phyloP scores from a whole-genome alignment of 306 rosid species.

The Ammopiptanthus mongolicus region DNA sequence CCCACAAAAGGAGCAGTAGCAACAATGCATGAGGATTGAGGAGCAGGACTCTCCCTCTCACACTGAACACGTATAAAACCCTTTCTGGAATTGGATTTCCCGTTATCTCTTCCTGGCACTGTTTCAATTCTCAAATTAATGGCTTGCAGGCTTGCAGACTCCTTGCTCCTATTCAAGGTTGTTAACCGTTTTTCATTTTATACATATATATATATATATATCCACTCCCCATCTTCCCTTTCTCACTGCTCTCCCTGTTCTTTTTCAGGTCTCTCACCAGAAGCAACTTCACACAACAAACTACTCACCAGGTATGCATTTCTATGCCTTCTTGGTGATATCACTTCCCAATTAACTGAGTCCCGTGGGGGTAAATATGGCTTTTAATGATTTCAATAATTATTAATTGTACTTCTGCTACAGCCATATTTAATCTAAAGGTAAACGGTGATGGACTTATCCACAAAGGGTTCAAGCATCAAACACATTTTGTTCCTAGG shows the following conservation, averaged over 20 bases:
- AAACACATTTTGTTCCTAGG: slow-evolving; percentile 23
- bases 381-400: not conserved
- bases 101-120: slow-evolving; percentile 19
- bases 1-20: not conserved
- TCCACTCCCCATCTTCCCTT: not conserved
- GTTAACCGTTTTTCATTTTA: not conserved
- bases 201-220: too few relatives aligned
- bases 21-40: not conserved
- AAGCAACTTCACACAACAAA: slow-evolving; percentile 41
- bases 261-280: slow-evolving; percentile 48
- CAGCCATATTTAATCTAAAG: slow-evolving; percentile 45
- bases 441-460: slow-evolving; percentile 36
- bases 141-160: slow-evolving; percentile 73
- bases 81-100: too few relatives aligned
- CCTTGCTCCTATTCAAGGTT: slow-evolving; percentile 56
- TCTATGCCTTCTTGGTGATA: not conserved
- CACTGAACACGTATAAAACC: not conserved
- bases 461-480: slow-evolving; percentile 38
- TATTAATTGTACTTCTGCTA: slow-evolving; percentile 20
- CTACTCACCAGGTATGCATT: slow-evolving; percentile 44
- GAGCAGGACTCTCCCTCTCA: not conserved
- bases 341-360: not conserved
- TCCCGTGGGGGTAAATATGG: too few relatives aligned
- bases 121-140: slow-evolving; percentile 31
- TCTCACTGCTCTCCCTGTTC: not conserved